A percentile compares a stretch with the other conserved stretches of the same genome.
Evolutionary conservation across 1,284 basidiomycete genomes (phyloP).

Genomic region (Moesziomyces antarcticus): DNA sequence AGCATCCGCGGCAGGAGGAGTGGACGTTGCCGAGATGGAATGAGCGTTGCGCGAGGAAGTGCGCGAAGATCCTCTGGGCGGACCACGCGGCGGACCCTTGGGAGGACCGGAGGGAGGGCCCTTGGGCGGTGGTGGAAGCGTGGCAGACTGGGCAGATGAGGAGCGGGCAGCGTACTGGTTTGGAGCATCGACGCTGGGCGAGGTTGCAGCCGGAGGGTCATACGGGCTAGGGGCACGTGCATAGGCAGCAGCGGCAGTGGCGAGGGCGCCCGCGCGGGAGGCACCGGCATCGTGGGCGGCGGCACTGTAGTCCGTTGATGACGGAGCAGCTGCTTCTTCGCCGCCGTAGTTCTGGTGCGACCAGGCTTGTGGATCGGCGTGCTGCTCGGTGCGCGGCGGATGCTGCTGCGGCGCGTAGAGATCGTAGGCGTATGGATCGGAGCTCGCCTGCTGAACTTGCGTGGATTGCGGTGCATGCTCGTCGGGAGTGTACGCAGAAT

Average conservation of each 20-base stretch:
- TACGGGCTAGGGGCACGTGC: slow-evolving; percentile 34
- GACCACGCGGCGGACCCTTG: slow-evolving; percentile 34
- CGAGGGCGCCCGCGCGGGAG: neutral
- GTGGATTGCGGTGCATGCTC: slow-evolving; percentile 3
- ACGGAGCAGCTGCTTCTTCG: slow-evolving; percentile 2
- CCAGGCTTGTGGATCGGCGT: slow-evolving; percentile 2
- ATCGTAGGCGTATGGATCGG: slow-evolving; percentile 7
- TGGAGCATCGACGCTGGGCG: neutral
- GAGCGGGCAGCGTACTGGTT: slow-evolving; percentile 11
- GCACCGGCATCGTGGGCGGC: neutral
- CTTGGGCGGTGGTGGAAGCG: slow-evolving; percentile 19
- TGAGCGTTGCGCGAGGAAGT: slow-evolving; percentile 34
- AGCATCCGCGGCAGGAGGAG: slow-evolving; percentile 8
- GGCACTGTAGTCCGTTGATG: slow-evolving; percentile 4
- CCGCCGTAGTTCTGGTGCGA: slow-evolving; percentile 14
- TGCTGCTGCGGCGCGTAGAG: slow-evolving; percentile 13
- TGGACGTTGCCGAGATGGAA: slow-evolving; percentile 2
- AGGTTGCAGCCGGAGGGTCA: slow-evolving; percentile 20
- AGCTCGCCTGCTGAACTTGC: slow-evolving; percentile 2
- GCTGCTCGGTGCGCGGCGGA: neutral
- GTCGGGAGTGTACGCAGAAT: slow-evolving; percentile 10
- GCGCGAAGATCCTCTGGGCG: slow-evolving; percentile 41
- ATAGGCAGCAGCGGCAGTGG: neutral
- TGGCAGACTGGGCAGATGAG: slow-evolving; percentile 3
- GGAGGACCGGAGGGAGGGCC: slow-evolving; percentile 19